Evolutionary conservation across 106 monocot species (phyloP), one percentile per base, ranked within the genome.

Genomic region (Allium sativum): DNA sequence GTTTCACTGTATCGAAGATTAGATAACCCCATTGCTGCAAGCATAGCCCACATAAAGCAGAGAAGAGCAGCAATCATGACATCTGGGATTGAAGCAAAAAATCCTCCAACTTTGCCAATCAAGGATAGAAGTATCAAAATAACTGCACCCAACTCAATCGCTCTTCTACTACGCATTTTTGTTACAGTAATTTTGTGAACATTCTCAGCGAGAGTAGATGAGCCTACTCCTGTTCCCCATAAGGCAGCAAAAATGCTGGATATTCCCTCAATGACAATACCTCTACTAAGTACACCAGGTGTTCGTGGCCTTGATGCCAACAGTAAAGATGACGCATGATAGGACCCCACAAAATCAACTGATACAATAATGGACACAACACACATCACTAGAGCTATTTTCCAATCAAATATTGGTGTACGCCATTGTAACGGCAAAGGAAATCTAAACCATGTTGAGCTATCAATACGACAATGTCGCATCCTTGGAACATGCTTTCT

Each of bases 31-130:
- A 96, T 68, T 59, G 90, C 90, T 61, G 84, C 84, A 62, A 96
- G 84, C 90, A 96, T 84, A 53, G 90, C 95, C 90, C 90, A 96
- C 87, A 96, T 96, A 73, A 90, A 96, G 64, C 86, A 96, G 68
- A 96, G 87, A 8, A 96, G 81, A 61, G 67, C 90, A 73, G 90
- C 90, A 61, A 90, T 81, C 67, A 96, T 82, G 53, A 90, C 90
- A 69, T 82, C 82, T 58, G 95, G 95, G 64, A 96, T 90, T 22
- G 95, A 96, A 56, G 90, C 95, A 72, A 96, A 76, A 75, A 96
- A 90, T 0, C 90, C 95, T 48, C 95, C 90, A 58, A 90, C 77
- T 82, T 96, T 94, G 64, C 93, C 93, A 52, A 96, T 53, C 52
- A 96, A 68, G 57, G 95, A 96, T 53, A 90, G 46, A 40, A 96